A percentile compares a stretch with the other conserved stretches of the same genome.
phyloP scores from a whole-genome alignment of 78 protist genomes.

The Emiliania huxleyi region DNA sequence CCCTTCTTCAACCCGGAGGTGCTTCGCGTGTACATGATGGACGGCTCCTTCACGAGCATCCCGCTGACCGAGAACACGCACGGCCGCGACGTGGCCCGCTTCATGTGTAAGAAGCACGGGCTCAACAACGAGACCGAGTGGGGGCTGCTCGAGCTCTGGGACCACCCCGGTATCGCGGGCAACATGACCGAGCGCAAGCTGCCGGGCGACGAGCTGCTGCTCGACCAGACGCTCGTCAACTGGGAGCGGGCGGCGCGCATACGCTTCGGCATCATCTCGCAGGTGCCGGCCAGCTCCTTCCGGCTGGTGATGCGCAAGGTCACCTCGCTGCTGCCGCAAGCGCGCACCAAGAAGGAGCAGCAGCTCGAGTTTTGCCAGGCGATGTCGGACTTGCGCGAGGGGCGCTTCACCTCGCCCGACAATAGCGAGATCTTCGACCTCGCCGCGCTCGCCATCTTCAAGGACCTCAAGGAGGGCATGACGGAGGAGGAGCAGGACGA shows the following conservation, averaged over 20 bases:
- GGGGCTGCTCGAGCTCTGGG: neutral
- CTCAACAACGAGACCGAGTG: conserved; percentile 1
- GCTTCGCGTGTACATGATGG: neutral
- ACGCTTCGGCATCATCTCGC: neutral
- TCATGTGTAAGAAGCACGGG: neutral
- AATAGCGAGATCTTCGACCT: neutral
- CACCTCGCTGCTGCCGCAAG: neutral
- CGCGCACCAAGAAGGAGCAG: neutral
- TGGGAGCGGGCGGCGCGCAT: neutral
- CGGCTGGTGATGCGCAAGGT: neutral
- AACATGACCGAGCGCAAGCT: neutral
- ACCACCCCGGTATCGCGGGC: neutral
- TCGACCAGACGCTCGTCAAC: neutral
- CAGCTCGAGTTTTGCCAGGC: conserved; percentile 8
- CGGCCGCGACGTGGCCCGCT: neutral
- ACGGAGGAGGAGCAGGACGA: neutral
- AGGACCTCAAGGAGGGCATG: neutral
- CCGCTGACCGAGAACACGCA: neutral
- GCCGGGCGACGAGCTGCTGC: neutral
- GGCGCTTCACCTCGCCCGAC: neutral
- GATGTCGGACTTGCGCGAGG: neutral
- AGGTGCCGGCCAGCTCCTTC: neutral
- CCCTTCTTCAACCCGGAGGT: neutral
- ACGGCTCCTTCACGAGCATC: neutral
- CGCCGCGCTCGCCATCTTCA: neutral